These are phyloP conservation scores for Pichia membranifaciens DNA, from an alignment of 805 yeast genomes.

Conservation along the genomic window DNA sequence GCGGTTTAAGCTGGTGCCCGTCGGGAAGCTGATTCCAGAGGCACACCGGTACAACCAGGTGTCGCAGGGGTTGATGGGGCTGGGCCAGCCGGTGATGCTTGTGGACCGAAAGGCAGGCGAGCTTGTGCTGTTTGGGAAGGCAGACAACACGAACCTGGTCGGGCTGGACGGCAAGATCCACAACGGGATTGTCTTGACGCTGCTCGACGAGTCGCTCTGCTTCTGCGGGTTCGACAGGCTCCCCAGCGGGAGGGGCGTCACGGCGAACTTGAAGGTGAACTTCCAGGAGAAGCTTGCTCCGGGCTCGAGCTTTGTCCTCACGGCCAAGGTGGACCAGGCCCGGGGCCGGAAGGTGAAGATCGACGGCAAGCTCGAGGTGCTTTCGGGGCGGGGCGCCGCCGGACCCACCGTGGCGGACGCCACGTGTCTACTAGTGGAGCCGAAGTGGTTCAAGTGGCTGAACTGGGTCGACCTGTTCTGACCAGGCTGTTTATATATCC, in stretches of 20 bases:
- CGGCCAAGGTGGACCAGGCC: slow-evolving; percentile 56
- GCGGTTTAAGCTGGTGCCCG: slow-evolving; percentile 24
- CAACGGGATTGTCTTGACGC: slow-evolving; percentile 71
- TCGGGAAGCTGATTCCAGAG: slow-evolving; percentile 46
- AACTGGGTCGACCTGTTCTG: slow-evolving; percentile 37
- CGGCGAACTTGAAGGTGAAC: slow-evolving; percentile 66
- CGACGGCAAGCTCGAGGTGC: slow-evolving; percentile 40
- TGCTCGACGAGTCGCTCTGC: slow-evolving; percentile 81
- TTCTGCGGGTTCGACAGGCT: slow-evolving; percentile 76
- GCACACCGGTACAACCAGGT: slow-evolving; percentile 61
- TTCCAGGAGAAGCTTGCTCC: slow-evolving; percentile 59
- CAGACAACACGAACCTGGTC: slow-evolving; percentile 54
- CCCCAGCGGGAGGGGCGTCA: slow-evolving; percentile 82
- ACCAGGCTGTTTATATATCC: background rate
- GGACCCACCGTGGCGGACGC: slow-evolving; percentile 44
- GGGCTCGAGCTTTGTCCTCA: slow-evolving; percentile 56
- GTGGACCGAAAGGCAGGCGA: slow-evolving; percentile 44
- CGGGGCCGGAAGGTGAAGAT: slow-evolving; percentile 83
- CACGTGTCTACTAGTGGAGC: slow-evolving; percentile 72
- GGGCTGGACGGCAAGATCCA: slow-evolving; percentile 73
- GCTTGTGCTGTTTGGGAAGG: slow-evolving; percentile 58
- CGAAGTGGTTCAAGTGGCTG: slow-evolving; percentile 78
- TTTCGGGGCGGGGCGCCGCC: slow-evolving; percentile 2
- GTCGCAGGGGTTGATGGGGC: slow-evolving; percentile 65
- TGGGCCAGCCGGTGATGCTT: slow-evolving; percentile 65